phyloP scores from a whole-genome alignment of 345 rosid genomes.

The Clarkia xantiana region DNA sequence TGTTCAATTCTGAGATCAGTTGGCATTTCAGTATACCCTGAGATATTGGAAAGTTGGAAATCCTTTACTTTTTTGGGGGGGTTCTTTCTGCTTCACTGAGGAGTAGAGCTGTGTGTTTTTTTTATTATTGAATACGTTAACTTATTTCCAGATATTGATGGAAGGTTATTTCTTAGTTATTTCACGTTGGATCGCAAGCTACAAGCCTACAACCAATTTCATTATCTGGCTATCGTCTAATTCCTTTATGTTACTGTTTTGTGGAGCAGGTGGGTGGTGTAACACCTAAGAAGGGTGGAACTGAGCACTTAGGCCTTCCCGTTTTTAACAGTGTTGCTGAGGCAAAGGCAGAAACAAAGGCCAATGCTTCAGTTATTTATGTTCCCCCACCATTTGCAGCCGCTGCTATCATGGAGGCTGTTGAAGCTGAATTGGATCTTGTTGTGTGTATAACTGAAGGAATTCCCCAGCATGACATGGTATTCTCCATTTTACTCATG shows the following conservation, averaged over 20 bases:
- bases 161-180: too few relatives aligned
- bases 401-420: conserved; percentile 86
- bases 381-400: conserved; percentile 98
- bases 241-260: not conserved
- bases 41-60: too few relatives aligned
- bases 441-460: conserved; percentile 92
- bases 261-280: conserved; percentile 74
- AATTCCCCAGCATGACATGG: conserved; percentile 97
- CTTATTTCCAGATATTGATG: too few relatives aligned
- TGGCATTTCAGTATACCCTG: too few relatives aligned
- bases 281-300: conserved; percentile 96
- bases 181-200: too few relatives aligned
- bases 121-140: too few relatives aligned
- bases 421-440: conserved; percentile 87
- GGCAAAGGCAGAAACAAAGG: conserved; percentile 84
- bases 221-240: too few relatives aligned
- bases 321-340: conserved; percentile 86
- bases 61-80: too few relatives aligned
- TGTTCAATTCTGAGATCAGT: too few relatives aligned
- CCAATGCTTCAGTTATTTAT: conserved; percentile 84
- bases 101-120: too few relatives aligned
- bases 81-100: too few relatives aligned
- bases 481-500: conserved; percentile 9
- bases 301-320: conserved; percentile 95
- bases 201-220: too few relatives aligned